Evolutionary conservation across 257 asterid species (phyloP), one percentile per base, ranked within the genome.

Genomic region (Solanum verrucosum): DNA sequence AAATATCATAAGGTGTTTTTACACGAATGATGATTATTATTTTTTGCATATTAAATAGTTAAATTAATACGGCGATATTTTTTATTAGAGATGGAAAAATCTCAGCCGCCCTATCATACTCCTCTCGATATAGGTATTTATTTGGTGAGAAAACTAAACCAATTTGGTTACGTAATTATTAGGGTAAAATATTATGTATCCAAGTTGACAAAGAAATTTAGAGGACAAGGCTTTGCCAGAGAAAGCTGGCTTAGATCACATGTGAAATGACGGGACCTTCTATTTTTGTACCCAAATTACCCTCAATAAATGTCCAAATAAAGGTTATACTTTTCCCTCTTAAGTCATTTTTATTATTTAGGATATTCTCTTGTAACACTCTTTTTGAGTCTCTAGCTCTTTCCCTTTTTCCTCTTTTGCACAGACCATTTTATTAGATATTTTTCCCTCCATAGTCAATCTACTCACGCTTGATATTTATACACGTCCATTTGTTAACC

Each of bases 241-340:
- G 90, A 93, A 92, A 93, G 94, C 93, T 94, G 92, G 95, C 93
- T 33, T 35, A 91, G 87, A 78, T 71, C 93, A 90, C 96, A 92
- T 93, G 95, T 87, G 91, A 89, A 59, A 82, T 91, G 67, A 73
- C 88, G 92, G 90, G 89, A 91, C 92, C 72, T 78, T 31, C 23
- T 72, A 4, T 21, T 73, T 12, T 15, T 81, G 29, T 91, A 72
- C 90, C 93, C 18, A 52, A 82, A 91, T 18, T 88, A 85, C 91
- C 95, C 92, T 37, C 87, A 85, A 15, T n/a, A 46, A 18, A 18
- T 46, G 20, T 29, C 85, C 18, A 81, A 46, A 81, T 81, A 81
- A 46, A 46, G 85, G 9, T 46, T 81, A 18, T 44, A 29, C n/a
- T 44, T 27, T 79, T 27, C 38, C 65, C 67, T 27, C 10, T 13